These are phyloP conservation scores for Incumbomyces lentus DNA, from an alignment of 2,329 filamentous ascomycete genomes.

Conservation along the genomic window DNA sequence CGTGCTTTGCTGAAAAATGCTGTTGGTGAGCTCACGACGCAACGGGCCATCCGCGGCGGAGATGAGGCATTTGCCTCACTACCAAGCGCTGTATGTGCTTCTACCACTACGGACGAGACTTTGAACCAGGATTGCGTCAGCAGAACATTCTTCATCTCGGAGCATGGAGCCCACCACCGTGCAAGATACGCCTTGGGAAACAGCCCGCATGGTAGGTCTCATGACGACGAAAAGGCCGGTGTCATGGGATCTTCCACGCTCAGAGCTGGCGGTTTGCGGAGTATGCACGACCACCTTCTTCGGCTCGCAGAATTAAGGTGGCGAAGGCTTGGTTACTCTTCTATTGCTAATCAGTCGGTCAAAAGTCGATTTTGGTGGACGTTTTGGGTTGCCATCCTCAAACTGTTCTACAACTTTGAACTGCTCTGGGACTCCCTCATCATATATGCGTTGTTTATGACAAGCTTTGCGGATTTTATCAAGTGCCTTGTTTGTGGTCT, in stretches of 20 bases:
- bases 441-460: constrained; percentile 26
- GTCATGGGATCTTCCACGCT: constrained; percentile 42
- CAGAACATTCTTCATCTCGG: too few relatives aligned
- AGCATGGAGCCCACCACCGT: too few relatives aligned
- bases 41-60: too few relatives aligned
- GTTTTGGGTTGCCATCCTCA: constrained; percentile 28
- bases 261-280: constrained; percentile 31
- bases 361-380: constrained; percentile 22
- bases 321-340: constrained; percentile 43
- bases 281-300: constrained; percentile 44
- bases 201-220: too few relatives aligned
- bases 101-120: too few relatives aligned
- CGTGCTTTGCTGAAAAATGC: too few relatives aligned
- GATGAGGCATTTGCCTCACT: too few relatives aligned
- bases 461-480: constrained; percentile 12
- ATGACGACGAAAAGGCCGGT: too few relatives aligned
- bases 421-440: constrained; percentile 42
- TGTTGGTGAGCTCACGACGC: too few relatives aligned
- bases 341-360: constrained; percentile 31
- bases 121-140: too few relatives aligned
- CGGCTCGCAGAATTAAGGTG: constrained; percentile 51
- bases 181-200: too few relatives aligned
- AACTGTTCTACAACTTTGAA: constrained; percentile 47
- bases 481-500: constrained; percentile 27
- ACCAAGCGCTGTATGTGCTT: too few relatives aligned